Conservation (phyloP, 139 green algal genomes). For the Tetraselmis striata region DNA sequence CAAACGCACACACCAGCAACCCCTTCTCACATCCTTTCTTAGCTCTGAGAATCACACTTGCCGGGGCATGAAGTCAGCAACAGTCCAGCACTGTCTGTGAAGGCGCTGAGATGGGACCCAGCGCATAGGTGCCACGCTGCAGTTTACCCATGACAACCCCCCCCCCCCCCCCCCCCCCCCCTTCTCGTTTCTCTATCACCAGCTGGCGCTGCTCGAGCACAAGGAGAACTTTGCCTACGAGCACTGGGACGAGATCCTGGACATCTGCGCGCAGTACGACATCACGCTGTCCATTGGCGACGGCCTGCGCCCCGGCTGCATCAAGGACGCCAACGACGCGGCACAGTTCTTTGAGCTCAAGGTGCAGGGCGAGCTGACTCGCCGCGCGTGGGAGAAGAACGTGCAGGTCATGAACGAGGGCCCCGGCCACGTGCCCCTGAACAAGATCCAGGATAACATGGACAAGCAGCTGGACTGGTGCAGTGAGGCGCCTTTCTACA, state of each 20-base stretch:
- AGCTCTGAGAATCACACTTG: no score
- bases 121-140: no score
- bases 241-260: constrained; percentile 97
- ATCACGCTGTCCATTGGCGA: constrained; percentile 87
- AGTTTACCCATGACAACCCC: no score
- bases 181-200: no score
- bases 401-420: constrained; percentile 99
- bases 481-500: constrained; percentile 95
- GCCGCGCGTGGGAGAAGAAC: constrained; percentile 83
- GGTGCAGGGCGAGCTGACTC: constrained; percentile 90
- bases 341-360: constrained; percentile 95
- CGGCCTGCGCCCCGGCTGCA: constrained; percentile 82
- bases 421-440: constrained; percentile 86
- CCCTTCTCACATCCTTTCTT: background rate
- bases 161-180: no score
- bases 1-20: background rate
- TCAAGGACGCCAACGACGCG: constrained; percentile 89
- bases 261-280: constrained; percentile 90
- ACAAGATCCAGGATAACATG: constrained; percentile 98
- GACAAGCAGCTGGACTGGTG: constrained; percentile 77
- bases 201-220: constrained; percentile 81
- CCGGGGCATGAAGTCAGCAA: no score
- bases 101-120: no score
- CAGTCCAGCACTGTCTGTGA: no score
- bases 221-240: constrained; percentile 96